These are phyloP conservation scores for Microbotryomycetes sp. DNA, from an alignment of 1,284 basidiomycete species.

Conservation along the genomic window DNA sequence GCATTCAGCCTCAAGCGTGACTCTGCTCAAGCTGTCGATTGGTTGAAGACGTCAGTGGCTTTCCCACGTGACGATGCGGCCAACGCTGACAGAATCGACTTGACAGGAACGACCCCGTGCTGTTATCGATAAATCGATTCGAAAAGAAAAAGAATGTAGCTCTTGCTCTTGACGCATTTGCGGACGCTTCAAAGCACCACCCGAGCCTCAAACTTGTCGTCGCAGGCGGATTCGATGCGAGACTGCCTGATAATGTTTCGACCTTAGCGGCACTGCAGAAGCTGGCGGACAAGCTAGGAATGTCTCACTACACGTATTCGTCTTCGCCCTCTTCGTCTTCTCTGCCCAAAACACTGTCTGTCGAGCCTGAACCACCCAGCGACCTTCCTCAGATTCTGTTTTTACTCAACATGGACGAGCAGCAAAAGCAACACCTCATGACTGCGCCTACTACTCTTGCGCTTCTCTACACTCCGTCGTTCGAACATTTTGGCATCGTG, in stretches of 20 bases:
- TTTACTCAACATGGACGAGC: slow-evolving; percentile 74
- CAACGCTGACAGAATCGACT: too few relatives aligned
- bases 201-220: slow-evolving; percentile 56
- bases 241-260: slow-evolving; percentile 60
- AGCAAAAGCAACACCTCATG: slow-evolving; percentile 65
- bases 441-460: slow-evolving; percentile 56
- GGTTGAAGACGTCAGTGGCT: too few relatives aligned
- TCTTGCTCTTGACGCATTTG: slow-evolving; percentile 74
- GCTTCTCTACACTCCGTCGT: slow-evolving; percentile 85
- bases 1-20: too few relatives aligned
- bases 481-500: slow-evolving; percentile 96
- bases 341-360: slow-evolving; percentile 10
- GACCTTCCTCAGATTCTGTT: slow-evolving; percentile 61
- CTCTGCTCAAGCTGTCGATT: not conserved
- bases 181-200: slow-evolving; percentile 35
- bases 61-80: too few relatives aligned
- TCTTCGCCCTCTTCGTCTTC: slow-evolving; percentile 35
- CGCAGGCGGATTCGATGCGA: slow-evolving; percentile 66
- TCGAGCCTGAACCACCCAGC: not conserved
- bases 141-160: slow-evolving; percentile 89
- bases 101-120: slow-evolving; percentile 62
- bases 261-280: slow-evolving; percentile 56
- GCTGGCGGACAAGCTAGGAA: slow-evolving; percentile 47
- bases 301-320: slow-evolving; percentile 47
- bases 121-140: slow-evolving; percentile 89